Evolutionary conservation across 306 rosid genomes (phyloP), one percentile per base, ranked within the genome.

Genomic region (Castanea crenata): DNA sequence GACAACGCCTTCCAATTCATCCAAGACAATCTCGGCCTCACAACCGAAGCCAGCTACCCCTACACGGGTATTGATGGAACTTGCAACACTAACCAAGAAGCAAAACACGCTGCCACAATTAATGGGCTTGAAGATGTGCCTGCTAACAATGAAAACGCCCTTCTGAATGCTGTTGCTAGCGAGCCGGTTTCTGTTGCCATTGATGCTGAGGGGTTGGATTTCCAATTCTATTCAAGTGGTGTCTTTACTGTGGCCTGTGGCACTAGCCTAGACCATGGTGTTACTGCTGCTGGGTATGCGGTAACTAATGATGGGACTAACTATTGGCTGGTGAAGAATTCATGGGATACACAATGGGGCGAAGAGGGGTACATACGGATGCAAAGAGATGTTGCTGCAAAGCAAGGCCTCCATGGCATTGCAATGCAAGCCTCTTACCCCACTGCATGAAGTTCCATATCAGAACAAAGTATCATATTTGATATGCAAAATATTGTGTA

Each of bases 241-340:
- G 83, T 86, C 1, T 81, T 88, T 20, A 88, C 83, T 0, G 86
- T 90, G 20, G 12, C 74, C 15, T 86, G 88, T 73, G 84, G 86
- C 13, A 83, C 87, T 1, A 31, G 76, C 2, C 74, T 86, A 9
- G 89, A 89, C 21, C 90, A 89, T 20, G 84, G 85, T 32, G 89
- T 89, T 25, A 80, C 90, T 5, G 87, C 84, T 1, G 81, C 86
- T 41, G 91, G 87, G 12, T 86, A 84, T 58, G 89, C 85, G n/a
- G 55, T 74, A 0, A 58, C 64, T 59, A 58, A 75, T 4, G 41
- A 85, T 64, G 89, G 89, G n/a, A 79, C 77, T 0, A 57, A 77
- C 65, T 89, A 87, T 76, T 89, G 89, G 89, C 12, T 87, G 63
- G 82, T 85, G 46, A 89, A 85, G 78, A 89, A 89, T 64, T 87